These are phyloP conservation scores for Claviceps arundinis DNA, from an alignment of 2,329 filamentous ascomycete genomes.

Conservation along the genomic window DNA sequence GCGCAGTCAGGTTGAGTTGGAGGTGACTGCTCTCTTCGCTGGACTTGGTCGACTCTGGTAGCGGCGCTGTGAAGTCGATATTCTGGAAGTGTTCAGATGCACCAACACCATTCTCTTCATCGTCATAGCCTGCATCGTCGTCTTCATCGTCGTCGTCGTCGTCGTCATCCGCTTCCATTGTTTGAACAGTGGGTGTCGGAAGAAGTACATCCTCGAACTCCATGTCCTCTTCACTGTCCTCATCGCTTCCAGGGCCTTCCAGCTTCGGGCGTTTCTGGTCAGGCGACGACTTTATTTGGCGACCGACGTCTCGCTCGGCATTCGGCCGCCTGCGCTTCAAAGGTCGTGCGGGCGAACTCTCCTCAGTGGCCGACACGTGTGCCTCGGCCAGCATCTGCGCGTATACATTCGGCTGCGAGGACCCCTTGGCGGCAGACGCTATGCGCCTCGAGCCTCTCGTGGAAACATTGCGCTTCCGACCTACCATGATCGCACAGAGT, in stretches of 20 bases:
- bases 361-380: constrained; percentile 20
- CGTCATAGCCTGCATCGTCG: constrained; percentile 27
- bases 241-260: background rate
- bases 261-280: background rate
- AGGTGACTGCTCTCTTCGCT: constrained; percentile 23
- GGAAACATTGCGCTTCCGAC: constrained; percentile 16
- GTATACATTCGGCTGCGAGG: constrained; percentile 28
- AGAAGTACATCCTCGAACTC: constrained; percentile 38
- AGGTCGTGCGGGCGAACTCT: constrained; percentile 23
- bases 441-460: constrained; percentile 11
- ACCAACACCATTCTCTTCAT: constrained; percentile 19
- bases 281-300: background rate
- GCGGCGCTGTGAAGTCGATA: constrained; percentile 27
- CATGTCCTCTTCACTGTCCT: constrained; percentile 27
- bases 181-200: constrained; percentile 36
- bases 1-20: constrained; percentile 39
- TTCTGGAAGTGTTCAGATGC: constrained; percentile 31
- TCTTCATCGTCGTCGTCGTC: constrained; percentile 28
- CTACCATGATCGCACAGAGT: constrained; percentile 16
- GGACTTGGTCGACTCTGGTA: constrained; percentile 11
- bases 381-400: constrained; percentile 36
- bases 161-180: constrained; percentile 34
- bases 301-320: background rate
- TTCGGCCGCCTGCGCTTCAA: constrained; percentile 24
- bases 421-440: constrained; percentile 6